phyloP scores from a whole-genome alignment of 2,329 filamentous ascomycete species.

The Fusarium musae region DNA sequence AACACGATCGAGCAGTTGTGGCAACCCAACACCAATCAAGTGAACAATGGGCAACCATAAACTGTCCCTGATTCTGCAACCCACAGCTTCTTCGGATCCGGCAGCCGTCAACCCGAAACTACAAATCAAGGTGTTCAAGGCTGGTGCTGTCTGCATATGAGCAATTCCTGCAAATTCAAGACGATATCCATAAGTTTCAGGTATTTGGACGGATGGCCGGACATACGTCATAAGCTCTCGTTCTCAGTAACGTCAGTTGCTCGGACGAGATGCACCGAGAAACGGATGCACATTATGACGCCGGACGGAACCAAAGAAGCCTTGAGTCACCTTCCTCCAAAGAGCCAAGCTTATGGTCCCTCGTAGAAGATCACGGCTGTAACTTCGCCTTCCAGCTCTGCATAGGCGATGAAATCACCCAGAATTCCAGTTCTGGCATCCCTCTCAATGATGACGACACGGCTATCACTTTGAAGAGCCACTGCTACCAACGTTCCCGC shows the following conservation, averaged over 20 bases:
- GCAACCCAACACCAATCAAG: conserved; percentile 6
- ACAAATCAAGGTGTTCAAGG: background rate
- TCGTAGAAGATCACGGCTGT: conserved; percentile 62
- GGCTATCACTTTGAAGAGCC: conserved; percentile 69
- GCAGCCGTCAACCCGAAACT: conserved; percentile 26
- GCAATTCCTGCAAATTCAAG: background rate
- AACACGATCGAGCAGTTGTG: conserved; percentile 20
- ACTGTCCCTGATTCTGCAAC: conserved; percentile 33
- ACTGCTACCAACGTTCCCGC: conserved; percentile 73
- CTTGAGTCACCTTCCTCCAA: background rate
- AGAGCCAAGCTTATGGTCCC: conserved; percentile 20
- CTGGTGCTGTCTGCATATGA: background rate
- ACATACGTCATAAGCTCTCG: background rate
- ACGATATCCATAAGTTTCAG: background rate
- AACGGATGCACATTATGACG: conserved; percentile 3
- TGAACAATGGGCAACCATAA: conserved; percentile 7
- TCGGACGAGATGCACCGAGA: background rate
- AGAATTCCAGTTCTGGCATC: conserved; percentile 69
- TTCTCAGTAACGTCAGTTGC: background rate
- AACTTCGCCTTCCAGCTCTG: conserved; percentile 56
- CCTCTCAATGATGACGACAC: conserved; percentile 70
- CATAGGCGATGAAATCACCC: conserved; percentile 56
- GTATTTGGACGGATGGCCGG: background rate
- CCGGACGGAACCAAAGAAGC: background rate
- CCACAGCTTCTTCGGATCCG: conserved; percentile 22